Percentiles rank a stretch among this genome's conserved stretches.
phyloP scores from a whole-genome alignment of 2,329 filamentous ascomycete species.

The Pseudogymnoascus sp. region DNA sequence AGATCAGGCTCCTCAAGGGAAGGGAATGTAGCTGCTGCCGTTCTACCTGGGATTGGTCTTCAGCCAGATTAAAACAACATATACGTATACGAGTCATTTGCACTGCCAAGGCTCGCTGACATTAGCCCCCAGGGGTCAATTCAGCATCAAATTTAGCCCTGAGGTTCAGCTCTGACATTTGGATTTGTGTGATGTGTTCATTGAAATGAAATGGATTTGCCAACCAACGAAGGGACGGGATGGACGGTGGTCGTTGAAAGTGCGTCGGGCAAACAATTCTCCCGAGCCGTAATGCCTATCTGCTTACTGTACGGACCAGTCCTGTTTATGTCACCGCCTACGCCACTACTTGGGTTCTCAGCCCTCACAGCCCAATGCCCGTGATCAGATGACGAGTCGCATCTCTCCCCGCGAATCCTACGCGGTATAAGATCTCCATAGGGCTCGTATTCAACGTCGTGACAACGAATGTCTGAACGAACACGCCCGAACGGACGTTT shows the following conservation, averaged over 20 bases:
- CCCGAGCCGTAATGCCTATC: neutral
- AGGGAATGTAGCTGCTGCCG: neutral
- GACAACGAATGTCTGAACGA: neutral
- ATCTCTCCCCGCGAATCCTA: neutral
- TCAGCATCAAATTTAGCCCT: neutral
- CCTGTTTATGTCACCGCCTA: neutral
- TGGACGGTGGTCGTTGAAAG: neutral
- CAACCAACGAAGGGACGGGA: neutral
- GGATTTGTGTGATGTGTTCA: neutral
- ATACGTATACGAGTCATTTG: neutral
- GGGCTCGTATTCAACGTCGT: neutral
- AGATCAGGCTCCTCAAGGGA: neutral
- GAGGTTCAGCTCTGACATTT: neutral
- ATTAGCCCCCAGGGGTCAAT: neutral
- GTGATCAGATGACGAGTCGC: neutral
- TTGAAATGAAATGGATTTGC: neutral
- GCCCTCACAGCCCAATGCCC: neutral
- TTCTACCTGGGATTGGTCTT: neutral
- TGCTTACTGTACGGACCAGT: neutral
- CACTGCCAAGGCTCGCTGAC: neutral
- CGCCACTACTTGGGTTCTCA: neutral
- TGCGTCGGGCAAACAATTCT: conserved; percentile 2
- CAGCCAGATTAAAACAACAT: neutral
- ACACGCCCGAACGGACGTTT: neutral
- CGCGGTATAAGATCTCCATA: conserved; percentile 10